These are phyloP conservation scores for Podaxis mareebaensis DNA, from an alignment of 768 basidiomycete genomes.

Conservation along the genomic window DNA sequence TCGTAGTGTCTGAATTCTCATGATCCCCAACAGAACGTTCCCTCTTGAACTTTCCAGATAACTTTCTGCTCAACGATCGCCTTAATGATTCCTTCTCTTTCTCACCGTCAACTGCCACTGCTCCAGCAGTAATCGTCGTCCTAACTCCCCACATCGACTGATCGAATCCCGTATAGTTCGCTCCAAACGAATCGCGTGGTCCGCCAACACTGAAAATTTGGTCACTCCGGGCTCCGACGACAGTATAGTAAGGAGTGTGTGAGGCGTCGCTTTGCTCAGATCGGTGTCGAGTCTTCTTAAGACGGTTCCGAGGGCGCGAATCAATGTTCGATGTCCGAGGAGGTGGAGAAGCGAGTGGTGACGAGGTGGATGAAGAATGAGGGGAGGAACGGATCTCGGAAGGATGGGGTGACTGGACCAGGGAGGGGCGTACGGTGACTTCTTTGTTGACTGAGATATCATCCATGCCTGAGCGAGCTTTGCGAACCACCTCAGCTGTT, in stretches of 20 bases:
- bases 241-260: slow-evolving; percentile 10
- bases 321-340: not conserved
- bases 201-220: slow-evolving; percentile 1
- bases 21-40: not conserved
- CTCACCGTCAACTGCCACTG: not conserved
- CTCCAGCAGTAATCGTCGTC: slow-evolving; percentile 2
- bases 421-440: not conserved
- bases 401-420: not conserved
- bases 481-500: not conserved
- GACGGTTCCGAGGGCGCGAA: not conserved
- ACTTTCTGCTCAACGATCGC: slow-evolving; percentile 9
- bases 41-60: slow-evolving; percentile 8
- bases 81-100: not conserved
- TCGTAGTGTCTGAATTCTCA: not conserved
- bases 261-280: not conserved
- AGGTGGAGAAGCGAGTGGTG: slow-evolving; percentile 5
- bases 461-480: not conserved
- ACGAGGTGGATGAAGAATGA: not conserved
- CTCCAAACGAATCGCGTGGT: slow-evolving; percentile 7
- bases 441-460: not conserved
- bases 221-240: slow-evolving; percentile 8
- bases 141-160: not conserved
- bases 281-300: not conserved
- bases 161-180: not conserved
- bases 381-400: not conserved